phyloP scores from a whole-genome alignment of 1,139 yeast genomes.

The Trichomonascaceae sp. region DNA sequence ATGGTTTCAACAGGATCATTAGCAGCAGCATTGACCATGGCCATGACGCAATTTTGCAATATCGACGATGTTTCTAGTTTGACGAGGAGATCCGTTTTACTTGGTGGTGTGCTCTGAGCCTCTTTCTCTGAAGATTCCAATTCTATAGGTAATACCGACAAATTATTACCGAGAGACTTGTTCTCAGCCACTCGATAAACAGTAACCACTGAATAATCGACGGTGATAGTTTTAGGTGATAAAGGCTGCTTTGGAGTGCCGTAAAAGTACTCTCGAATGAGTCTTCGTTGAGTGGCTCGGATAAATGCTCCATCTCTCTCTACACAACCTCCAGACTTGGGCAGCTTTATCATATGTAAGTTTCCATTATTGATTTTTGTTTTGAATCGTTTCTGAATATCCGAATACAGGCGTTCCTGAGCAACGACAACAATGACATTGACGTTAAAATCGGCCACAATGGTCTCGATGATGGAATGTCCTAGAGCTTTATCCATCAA shows the following conservation, averaged over 20 bases:
- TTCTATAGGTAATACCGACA: background rate
- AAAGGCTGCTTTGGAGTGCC: slow-evolving; percentile 63
- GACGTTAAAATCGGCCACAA: slow-evolving; percentile 55
- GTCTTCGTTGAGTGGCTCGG: slow-evolving; percentile 66
- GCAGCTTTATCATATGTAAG: slow-evolving; percentile 52
- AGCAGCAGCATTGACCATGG: slow-evolving; percentile 57
- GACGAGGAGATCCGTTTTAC: slow-evolving; percentile 23
- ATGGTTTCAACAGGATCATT: slow-evolving; percentile 48
- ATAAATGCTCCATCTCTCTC: slow-evolving; percentile 65
- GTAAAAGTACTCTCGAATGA: slow-evolving; percentile 83
- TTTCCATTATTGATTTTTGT: slow-evolving; percentile 24
- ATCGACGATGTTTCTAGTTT: slow-evolving; percentile 48
- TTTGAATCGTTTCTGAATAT: slow-evolving; percentile 51
- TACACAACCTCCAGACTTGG: slow-evolving; percentile 69
- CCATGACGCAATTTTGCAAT: slow-evolving; percentile 68
- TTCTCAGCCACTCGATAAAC: slow-evolving; percentile 46
- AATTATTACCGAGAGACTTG: slow-evolving; percentile 9
- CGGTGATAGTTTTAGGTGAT: slow-evolving; percentile 68
- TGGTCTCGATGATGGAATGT: slow-evolving; percentile 48
- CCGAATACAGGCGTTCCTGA: slow-evolving; percentile 52
- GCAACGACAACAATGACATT: slow-evolving; percentile 36
- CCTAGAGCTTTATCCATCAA: slow-evolving; percentile 35
- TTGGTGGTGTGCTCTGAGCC: slow-evolving; percentile 1
- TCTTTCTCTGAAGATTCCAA: background rate
- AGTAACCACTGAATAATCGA: slow-evolving; percentile 43